Evolutionary conservation across 805 yeast species (phyloP).

Genomic region (Yarrowia osloensis): DNA sequence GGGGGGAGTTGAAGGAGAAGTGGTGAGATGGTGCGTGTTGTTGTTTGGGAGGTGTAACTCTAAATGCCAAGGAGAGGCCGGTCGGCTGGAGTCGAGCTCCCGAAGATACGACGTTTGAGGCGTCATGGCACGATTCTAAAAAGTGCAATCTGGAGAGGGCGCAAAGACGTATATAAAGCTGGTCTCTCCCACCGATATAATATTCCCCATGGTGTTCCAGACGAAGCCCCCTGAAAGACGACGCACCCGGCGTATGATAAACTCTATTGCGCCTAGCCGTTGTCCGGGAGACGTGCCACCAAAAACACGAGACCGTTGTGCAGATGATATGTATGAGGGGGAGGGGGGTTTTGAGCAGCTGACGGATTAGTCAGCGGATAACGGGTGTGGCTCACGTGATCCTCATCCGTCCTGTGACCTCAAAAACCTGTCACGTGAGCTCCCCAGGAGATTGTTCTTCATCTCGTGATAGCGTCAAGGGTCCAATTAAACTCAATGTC

Average conservation of each 20-base stretch:
- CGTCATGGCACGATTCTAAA: neutral
- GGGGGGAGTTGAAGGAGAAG: neutral
- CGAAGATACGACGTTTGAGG: neutral
- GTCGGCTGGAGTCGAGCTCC: too few species aligned
- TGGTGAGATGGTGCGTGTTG: neutral
- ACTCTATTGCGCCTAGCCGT: neutral
- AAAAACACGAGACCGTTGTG: slow-evolving; percentile 11
- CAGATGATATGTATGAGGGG: neutral
- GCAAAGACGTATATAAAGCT: neutral
- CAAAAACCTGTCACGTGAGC: too few species aligned
- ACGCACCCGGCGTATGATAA: slow-evolving; percentile 11
- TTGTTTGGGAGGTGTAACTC: slow-evolving; percentile 2
- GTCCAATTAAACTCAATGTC: neutral
- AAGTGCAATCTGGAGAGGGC: too few species aligned
- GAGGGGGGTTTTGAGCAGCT: too few species aligned
- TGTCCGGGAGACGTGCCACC: slow-evolving; percentile 7
- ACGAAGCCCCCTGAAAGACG: neutral
- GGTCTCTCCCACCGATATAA: neutral
- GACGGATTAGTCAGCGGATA: neutral
- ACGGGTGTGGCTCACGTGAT: neutral
- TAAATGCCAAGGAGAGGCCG: neutral
- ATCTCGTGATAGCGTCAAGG: too few species aligned
- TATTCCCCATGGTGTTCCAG: neutral
- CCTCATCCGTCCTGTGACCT: too few species aligned
- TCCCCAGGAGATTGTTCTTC: too few species aligned